These are phyloP conservation scores for Geosmithia morbida DNA, from an alignment of 2,329 filamentous ascomycete species.

Conservation along the genomic window DNA sequence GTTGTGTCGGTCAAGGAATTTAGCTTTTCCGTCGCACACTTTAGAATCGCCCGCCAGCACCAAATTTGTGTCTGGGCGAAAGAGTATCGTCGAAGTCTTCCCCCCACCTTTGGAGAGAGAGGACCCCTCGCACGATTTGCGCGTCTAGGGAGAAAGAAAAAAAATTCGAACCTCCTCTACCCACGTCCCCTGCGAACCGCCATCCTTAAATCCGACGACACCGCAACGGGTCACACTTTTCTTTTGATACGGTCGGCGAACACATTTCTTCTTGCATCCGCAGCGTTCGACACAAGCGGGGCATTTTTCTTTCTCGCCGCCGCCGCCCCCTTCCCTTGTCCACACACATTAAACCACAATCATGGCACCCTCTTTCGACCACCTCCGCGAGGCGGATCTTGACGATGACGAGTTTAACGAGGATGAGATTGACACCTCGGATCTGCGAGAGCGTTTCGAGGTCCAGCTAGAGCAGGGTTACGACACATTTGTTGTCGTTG, in stretches of 20 bases:
- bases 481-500: conserved; percentile 91
- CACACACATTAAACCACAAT: conserved; percentile 26
- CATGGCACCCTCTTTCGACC: conserved; percentile 86
- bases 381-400: conserved; percentile 81
- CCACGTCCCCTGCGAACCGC: background rate
- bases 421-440: conserved; percentile 88
- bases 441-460: conserved; percentile 88
- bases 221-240: background rate
- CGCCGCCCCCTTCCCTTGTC: conserved; percentile 14
- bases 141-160: conserved; percentile 1
- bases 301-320: conserved; percentile 4
- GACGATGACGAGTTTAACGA: conserved; percentile 76
- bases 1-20: conserved; percentile 18
- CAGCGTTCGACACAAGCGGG: background rate
- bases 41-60: conserved; percentile 19
- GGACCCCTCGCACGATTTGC: conserved; percentile 8
- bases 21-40: conserved; percentile 25
- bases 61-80: conserved; percentile 18
- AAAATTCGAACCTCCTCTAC: background rate
- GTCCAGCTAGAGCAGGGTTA: conserved; percentile 92
- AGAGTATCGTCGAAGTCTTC: conserved; percentile 8
- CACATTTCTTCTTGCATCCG: conserved; percentile 7
- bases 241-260: background rate
- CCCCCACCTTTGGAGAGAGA: conserved; percentile 6
- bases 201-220: background rate